These are phyloP conservation scores for Fusarium tanahbumbuense DNA, from an alignment of 2,329 filamentous ascomycete genomes.

Conservation along the genomic window DNA sequence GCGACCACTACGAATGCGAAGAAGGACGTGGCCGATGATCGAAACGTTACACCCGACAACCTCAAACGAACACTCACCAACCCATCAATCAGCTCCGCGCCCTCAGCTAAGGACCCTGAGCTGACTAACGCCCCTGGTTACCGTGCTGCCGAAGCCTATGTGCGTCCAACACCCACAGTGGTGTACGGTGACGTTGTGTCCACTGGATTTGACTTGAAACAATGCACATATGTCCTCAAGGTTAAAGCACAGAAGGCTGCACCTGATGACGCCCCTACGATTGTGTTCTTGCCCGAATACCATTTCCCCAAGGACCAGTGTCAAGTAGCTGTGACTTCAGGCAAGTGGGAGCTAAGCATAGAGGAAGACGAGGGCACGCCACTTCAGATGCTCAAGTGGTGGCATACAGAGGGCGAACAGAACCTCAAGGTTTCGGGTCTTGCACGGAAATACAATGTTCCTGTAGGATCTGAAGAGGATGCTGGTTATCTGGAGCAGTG, in stretches of 20 bases:
- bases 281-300: slow-evolving; percentile 88
- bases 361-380: slow-evolving; percentile 76
- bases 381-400: slow-evolving; percentile 87
- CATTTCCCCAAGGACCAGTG: slow-evolving; percentile 85
- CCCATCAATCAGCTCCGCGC: slow-evolving; percentile 71
- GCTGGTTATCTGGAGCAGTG: slow-evolving; percentile 82
- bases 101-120: slow-evolving; percentile 64
- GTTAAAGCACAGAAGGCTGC: slow-evolving; percentile 71
- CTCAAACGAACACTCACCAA: slow-evolving; percentile 78
- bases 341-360: slow-evolving; percentile 87
- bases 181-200: slow-evolving; percentile 77
- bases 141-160: slow-evolving; percentile 91
- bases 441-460: slow-evolving; percentile 70
- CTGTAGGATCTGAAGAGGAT: slow-evolving; percentile 73
- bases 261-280: slow-evolving; percentile 74
- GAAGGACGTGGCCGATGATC: slow-evolving; percentile 63
- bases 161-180: slow-evolving; percentile 83
- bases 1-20: slow-evolving; percentile 24
- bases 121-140: slow-evolving; percentile 76
- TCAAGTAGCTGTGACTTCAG: slow-evolving; percentile 80
- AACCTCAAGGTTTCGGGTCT: slow-evolving; percentile 80
- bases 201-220: slow-evolving; percentile 85
- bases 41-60: slow-evolving; percentile 77
- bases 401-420: slow-evolving; percentile 90
- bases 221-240: slow-evolving; percentile 79